phyloP scores from a whole-genome alignment of 108 stramenopile genomes.

The Mediolabrus comicus region DNA sequence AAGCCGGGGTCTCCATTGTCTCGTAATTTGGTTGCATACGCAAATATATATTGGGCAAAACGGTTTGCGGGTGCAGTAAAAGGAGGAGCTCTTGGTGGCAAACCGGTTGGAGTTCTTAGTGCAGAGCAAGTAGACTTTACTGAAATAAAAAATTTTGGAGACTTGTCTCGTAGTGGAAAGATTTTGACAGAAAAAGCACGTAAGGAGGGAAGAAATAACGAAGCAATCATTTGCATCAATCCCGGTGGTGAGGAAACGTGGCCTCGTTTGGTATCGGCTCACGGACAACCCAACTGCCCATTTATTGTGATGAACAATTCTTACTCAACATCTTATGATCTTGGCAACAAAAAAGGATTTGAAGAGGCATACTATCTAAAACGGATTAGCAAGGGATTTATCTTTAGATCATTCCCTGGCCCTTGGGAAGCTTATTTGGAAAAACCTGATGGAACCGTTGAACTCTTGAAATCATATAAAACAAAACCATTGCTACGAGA shows the following conservation, averaged over 20 bases:
- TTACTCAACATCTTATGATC: conserved; percentile 82
- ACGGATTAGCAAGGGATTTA: conserved; percentile 85
- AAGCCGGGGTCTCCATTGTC: conserved; percentile 82
- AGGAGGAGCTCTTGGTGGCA: conserved; percentile 60
- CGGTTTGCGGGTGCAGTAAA: conserved; percentile 55
- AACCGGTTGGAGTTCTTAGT: conserved; percentile 66
- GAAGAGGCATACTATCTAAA: conserved; percentile 85
- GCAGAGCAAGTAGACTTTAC: conserved; percentile 75
- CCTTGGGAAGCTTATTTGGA: conserved; percentile 87
- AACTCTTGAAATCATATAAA: conserved; percentile 74
- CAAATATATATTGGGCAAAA: conserved; percentile 91
- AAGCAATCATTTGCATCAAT: conserved; percentile 72
- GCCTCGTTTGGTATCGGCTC: conserved; percentile 63
- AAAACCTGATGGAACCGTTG: conserved; percentile 79
- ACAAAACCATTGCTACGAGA: conserved; percentile 74
- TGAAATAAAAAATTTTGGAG: conserved; percentile 56
- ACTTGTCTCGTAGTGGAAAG: conserved; percentile 50
- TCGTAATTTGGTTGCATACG: conserved; percentile 77
- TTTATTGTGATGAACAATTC: conserved; percentile 80
- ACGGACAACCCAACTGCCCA: conserved; percentile 52
- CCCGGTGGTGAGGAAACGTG: conserved; percentile 86
- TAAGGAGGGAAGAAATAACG: conserved; percentile 52
- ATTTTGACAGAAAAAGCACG: conserved; percentile 25
- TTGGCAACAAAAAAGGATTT: conserved; percentile 78
- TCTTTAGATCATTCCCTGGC: conserved; percentile 80